phyloP scores from a whole-genome alignment of 2,329 filamentous ascomycete genomes.

The Fusarium circinatum region DNA sequence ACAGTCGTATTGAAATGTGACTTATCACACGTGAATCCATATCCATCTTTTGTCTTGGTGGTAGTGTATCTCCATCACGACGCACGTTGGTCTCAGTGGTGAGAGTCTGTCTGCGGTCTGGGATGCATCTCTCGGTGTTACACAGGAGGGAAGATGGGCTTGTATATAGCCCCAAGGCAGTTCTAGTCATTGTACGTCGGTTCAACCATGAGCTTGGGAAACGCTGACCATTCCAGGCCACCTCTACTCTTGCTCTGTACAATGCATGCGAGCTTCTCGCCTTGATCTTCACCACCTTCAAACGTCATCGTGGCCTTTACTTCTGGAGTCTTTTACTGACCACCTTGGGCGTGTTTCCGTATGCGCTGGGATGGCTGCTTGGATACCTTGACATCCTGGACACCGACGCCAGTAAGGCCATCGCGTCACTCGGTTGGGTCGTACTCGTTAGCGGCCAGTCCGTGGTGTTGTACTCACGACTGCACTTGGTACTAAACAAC shows the following conservation, averaged over 20 bases:
- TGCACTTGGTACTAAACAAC: neutral
- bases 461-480: constrained; percentile 3
- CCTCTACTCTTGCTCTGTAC: constrained; percentile 4
- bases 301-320: constrained; percentile 2
- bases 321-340: constrained; percentile 15
- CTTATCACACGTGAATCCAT: neutral
- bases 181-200: constrained; percentile 17
- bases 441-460: constrained; percentile 19
- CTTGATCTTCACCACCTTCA: constrained; percentile 13
- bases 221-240: neutral
- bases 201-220: neutral
- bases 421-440: constrained; percentile 9
- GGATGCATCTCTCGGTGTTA: neutral
- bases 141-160: neutral
- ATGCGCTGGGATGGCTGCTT: constrained; percentile 5
- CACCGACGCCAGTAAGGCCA: constrained; percentile 3
- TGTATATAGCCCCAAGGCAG: constrained; percentile 1
- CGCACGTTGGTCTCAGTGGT: neutral
- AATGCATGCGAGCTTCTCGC: constrained; percentile 12
- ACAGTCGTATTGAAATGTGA: neutral
- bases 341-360: constrained; percentile 9
- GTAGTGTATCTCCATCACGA: neutral
- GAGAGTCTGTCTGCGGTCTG: neutral
- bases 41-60: neutral
- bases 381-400: neutral